These are phyloP conservation scores for Marasmius sp. DNA, from an alignment of 1,284 basidiomycete species.

Conservation along the genomic window DNA sequence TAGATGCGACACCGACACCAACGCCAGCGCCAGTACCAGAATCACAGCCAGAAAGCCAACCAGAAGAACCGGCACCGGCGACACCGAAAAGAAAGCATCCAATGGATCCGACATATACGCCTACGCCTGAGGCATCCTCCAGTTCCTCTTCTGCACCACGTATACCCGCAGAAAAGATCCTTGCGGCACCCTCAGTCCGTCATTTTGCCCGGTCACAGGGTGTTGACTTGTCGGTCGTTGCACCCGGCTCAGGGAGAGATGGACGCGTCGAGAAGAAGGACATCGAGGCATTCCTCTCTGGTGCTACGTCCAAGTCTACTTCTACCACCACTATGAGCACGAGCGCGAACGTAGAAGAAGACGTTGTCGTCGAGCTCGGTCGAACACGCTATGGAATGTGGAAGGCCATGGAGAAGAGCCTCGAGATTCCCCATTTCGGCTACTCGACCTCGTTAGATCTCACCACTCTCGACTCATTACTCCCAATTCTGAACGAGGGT, in stretches of 20 bases:
- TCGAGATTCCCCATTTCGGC: slow-evolving; percentile 83
- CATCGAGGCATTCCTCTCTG: slow-evolving; percentile 59
- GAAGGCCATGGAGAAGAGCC: slow-evolving; percentile 84
- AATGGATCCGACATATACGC: slow-evolving; percentile 15
- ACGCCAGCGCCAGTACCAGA: slow-evolving; percentile 7
- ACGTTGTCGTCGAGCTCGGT: slow-evolving; percentile 69
- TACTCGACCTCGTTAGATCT: slow-evolving; percentile 85
- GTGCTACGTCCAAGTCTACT: slow-evolving; percentile 7
- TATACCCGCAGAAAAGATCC: slow-evolving; percentile 28
- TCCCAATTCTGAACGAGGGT: slow-evolving; percentile 68
- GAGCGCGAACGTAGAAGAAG: slow-evolving; percentile 27
- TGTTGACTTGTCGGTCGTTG: slow-evolving; percentile 59
- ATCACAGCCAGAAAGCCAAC: slow-evolving; percentile 14
- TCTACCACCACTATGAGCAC: slow-evolving; percentile 11
- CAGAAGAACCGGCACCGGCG: slow-evolving; percentile 9
- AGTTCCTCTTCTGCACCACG: slow-evolving; percentile 1
- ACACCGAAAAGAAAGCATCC: slow-evolving; percentile 11
- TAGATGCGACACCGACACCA: background rate
- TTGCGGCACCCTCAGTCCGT: slow-evolving; percentile 79
- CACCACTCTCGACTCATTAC: slow-evolving; percentile 70
- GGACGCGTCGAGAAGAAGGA: slow-evolving; percentile 80
- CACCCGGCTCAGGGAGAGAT: slow-evolving; percentile 72
- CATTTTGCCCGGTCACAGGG: slow-evolving; percentile 71
- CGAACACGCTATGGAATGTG: slow-evolving; percentile 84
- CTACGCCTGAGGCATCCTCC: slow-evolving; percentile 6